Evolutionary conservation across 164 flowering plant species (phyloP).

Genomic region (Paratinospora sagittata): DNA sequence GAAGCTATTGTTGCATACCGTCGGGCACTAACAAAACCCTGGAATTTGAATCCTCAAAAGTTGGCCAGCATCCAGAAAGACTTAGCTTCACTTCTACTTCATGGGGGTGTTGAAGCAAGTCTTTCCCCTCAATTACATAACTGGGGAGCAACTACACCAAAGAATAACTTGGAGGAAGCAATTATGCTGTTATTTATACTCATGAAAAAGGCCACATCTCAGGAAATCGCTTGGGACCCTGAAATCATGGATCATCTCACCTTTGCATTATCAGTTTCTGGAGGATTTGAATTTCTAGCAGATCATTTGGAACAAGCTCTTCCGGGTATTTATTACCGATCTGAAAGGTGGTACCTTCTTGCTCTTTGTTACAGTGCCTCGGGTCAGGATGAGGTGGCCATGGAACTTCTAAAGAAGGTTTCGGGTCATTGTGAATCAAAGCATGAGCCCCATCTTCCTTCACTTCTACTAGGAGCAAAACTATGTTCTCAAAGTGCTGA

Average conservation of each 20-base stretch:
- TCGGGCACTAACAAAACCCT: slow-evolving; percentile 66
- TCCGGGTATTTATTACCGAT: slow-evolving; percentile 62
- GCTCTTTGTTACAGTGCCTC: slow-evolving; percentile 86
- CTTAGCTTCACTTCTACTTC: slow-evolving; percentile 58
- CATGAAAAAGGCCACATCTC: slow-evolving; percentile 46
- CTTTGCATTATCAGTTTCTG: slow-evolving; percentile 64
- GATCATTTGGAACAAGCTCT: slow-evolving; percentile 69
- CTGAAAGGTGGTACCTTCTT: slow-evolving; percentile 84
- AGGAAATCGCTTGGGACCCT: slow-evolving; percentile 72
- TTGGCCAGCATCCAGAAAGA: slow-evolving; percentile 68
- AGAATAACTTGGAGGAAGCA: slow-evolving; percentile 68
- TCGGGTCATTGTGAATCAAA: slow-evolving; percentile 51
- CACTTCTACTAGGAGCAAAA: slow-evolving; percentile 73
- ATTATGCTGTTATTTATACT: slow-evolving; percentile 66
- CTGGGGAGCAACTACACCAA: slow-evolving; percentile 39
- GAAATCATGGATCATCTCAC: slow-evolving; percentile 77
- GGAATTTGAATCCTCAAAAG: slow-evolving; percentile 69
- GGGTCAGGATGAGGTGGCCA: slow-evolving; percentile 61
- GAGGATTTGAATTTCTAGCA: slow-evolving; percentile 58
- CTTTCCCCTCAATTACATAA: slow-evolving; percentile 45
- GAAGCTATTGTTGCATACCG: slow-evolving; percentile 83
- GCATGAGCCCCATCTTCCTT: slow-evolving; percentile 45
- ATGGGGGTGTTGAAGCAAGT: slow-evolving; percentile 68
- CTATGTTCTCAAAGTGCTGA: slow-evolving; percentile 50
- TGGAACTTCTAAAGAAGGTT: slow-evolving; percentile 62